A percentile compares a stretch with the other conserved stretches of the same genome.
Evolutionary conservation across 2,329 filamentous ascomycete species (phyloP).

Genomic region (Sarocladiaceae sp.): DNA sequence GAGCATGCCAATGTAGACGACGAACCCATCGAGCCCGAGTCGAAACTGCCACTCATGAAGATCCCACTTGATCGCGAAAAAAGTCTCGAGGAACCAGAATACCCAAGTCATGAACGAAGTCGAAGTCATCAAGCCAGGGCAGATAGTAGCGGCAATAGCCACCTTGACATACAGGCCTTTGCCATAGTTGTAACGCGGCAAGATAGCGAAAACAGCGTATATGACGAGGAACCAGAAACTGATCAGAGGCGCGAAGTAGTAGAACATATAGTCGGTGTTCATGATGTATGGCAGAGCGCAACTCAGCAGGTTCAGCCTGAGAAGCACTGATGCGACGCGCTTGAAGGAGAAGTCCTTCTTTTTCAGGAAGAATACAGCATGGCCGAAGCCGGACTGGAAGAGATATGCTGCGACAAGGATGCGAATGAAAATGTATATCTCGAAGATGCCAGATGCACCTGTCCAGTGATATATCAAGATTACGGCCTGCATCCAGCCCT

Average conservation of each 20-base stretch:
- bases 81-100: constrained; percentile 26
- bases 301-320: constrained; percentile 54
- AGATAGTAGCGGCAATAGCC: constrained; percentile 36
- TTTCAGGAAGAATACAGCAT: constrained; percentile 53
- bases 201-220: constrained; percentile 46
- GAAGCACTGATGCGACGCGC: constrained; percentile 46
- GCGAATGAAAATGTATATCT: constrained; percentile 51
- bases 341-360: constrained; percentile 53
- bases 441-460: constrained; percentile 42
- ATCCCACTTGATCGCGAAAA: constrained; percentile 45
- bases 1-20: constrained; percentile 54
- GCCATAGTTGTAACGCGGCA: constrained; percentile 37
- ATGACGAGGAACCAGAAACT: constrained; percentile 60
- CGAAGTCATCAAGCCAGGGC: constrained; percentile 29
- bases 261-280: constrained; percentile 45
- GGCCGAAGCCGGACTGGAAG: constrained; percentile 59
- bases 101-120: constrained; percentile 20
- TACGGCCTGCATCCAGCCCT: constrained; percentile 59
- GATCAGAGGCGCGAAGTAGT: constrained; percentile 55
- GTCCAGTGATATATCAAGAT: constrained; percentile 54
- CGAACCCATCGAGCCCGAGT: constrained; percentile 47
- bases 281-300: constrained; percentile 51
- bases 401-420: constrained; percentile 54
- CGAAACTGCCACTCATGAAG: constrained; percentile 45
- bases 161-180: constrained; percentile 43